Conservation (phyloP, 2,329 filamentous ascomycete genomes). For the Phaeophleospora eucalypticola region DNA sequence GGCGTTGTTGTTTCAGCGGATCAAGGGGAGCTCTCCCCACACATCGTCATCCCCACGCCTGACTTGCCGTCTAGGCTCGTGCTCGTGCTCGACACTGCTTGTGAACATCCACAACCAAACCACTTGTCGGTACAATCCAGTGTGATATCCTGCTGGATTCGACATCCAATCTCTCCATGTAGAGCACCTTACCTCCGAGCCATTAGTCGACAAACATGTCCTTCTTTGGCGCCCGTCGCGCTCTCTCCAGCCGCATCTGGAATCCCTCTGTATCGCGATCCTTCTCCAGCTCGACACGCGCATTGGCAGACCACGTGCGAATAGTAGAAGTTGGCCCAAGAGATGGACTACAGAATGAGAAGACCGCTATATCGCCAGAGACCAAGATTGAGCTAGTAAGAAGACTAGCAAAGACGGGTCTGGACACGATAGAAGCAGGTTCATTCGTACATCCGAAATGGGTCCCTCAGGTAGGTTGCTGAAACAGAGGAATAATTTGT, state of each 20-base stretch:
- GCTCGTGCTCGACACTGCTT: no score
- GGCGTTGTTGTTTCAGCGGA: no score
- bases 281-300: slow-evolving; percentile 26
- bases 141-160: no score
- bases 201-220: slow-evolving; percentile 1
- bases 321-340: slow-evolving; percentile 78
- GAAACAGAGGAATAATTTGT: slow-evolving; percentile 13
- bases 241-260: slow-evolving; percentile 9
- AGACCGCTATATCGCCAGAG: slow-evolving; percentile 61
- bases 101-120: no score
- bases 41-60: no score
- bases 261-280: slow-evolving; percentile 11
- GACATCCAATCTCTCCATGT: no score
- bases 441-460: slow-evolving; percentile 81
- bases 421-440: slow-evolving; percentile 72
- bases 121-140: no score
- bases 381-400: slow-evolving; percentile 76
- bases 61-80: no score
- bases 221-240: neutral
- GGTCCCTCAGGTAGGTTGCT: slow-evolving; percentile 64
- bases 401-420: slow-evolving; percentile 62
- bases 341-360: slow-evolving; percentile 85
- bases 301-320: slow-evolving; percentile 43
- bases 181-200: neutral
- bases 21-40: no score